phyloP scores from a whole-genome alignment of 306 rosid species.

The Sophora flavescens region DNA sequence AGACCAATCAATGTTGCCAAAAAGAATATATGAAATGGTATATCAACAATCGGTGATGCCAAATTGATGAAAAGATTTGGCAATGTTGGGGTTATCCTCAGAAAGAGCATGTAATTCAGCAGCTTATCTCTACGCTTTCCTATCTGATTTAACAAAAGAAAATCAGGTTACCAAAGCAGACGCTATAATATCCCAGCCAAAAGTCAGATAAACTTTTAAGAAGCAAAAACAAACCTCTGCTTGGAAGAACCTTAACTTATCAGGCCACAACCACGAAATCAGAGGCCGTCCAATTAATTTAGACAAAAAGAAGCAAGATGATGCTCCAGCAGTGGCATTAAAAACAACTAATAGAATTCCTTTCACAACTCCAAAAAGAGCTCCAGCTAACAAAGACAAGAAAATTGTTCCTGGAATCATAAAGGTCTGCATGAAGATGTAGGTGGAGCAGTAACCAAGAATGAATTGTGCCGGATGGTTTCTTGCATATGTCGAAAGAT shows the following conservation, averaged over 20 bases:
- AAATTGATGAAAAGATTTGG: conserved; percentile 97
- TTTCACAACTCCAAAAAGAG: conserved; percentile 82
- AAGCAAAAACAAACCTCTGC: conserved; percentile 69
- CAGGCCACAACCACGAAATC: conserved; percentile 94
- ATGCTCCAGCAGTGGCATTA: conserved; percentile 94
- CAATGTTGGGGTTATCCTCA: conserved; percentile 94
- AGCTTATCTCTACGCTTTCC: conserved; percentile 91
- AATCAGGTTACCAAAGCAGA: conserved; percentile 25
- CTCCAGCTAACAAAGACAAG: conserved; percentile 98
- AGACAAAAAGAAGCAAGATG: conserved; percentile 86
- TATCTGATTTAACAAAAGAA: conserved; percentile 58
- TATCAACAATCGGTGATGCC: conserved; percentile 97
- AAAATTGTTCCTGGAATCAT: conserved; percentile 98
- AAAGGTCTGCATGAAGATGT: conserved; percentile 98
- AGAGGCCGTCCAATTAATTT: conserved; percentile 92
- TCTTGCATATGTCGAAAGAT: conserved; percentile 69
- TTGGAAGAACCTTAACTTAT: conserved; percentile 85
- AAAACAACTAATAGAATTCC: conserved; percentile 86
- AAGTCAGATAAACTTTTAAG: not conserved
- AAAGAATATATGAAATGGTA: conserved; percentile 94
- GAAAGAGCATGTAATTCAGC: conserved; percentile 96
- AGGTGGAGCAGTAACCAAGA: conserved; percentile 91
- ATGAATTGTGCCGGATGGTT: conserved; percentile 78
- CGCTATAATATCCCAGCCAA: not conserved
- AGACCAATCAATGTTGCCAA: conserved; percentile 89